These are phyloP conservation scores for Hansenula sp. DNA, from an alignment of 1,139 yeast species.

Conservation along the genomic window DNA sequence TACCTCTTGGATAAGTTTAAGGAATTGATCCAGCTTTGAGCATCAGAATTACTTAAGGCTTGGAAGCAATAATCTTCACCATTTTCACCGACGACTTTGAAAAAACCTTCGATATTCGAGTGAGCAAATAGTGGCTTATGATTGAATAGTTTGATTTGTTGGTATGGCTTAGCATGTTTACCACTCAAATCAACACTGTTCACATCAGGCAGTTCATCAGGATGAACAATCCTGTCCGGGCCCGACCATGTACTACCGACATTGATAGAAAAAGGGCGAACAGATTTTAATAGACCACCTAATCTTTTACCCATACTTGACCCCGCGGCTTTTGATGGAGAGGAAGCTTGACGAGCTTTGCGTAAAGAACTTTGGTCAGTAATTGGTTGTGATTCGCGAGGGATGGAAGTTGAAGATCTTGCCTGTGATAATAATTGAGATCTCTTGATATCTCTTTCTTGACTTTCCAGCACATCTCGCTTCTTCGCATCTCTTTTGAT, in stretches of 20 bases:
- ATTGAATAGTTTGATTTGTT: conserved; percentile 47
- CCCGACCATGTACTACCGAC: conserved; percentile 33
- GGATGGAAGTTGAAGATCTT: conserved; percentile 10
- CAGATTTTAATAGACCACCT: conserved; percentile 40
- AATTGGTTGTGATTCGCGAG: conserved; percentile 10
- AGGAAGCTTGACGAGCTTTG: conserved; percentile 13
- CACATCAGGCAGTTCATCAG: conserved; percentile 59
- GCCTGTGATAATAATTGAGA: conserved; percentile 24
- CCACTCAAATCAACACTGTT: conserved; percentile 34
- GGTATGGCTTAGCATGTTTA: conserved; percentile 50
- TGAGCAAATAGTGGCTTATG: conserved; percentile 29
- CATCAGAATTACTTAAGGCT: conserved; percentile 58
- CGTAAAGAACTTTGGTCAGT: conserved; percentile 13
- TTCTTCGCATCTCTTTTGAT: conserved; percentile 47
- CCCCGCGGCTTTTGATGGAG: conserved; percentile 19
- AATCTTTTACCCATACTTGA: conserved; percentile 32
- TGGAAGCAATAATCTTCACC: conserved; percentile 67
- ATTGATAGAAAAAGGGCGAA: conserved; percentile 43
- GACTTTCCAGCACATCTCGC: conserved; percentile 37
- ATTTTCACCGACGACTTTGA: conserved; percentile 56
- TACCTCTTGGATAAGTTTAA: conserved; percentile 37
- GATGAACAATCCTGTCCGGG: conserved; percentile 49
- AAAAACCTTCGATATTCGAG: conserved; percentile 35
- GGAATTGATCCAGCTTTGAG: conserved; percentile 69
- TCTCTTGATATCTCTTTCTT: conserved; percentile 32